Evolutionary conservation across 2,329 filamentous ascomycete species (phyloP), one percentile per base, ranked within the genome.

Genomic region (Dactylellina haptotyla): DNA sequence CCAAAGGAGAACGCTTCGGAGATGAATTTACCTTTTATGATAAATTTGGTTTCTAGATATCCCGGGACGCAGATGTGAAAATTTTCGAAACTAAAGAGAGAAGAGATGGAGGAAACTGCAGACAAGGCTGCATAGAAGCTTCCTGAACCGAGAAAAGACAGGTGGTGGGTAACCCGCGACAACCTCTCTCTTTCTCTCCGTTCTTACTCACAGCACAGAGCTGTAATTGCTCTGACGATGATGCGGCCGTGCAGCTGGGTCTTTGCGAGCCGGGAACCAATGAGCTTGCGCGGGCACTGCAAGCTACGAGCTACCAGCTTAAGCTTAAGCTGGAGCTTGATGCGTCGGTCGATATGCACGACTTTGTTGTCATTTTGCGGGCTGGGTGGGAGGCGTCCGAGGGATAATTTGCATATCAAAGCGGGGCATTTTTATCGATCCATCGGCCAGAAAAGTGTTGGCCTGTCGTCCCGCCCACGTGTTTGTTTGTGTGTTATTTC

Each of bases 81-180:
- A 25, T 54, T 54, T 54, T 54, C 18, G 16, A 50, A 32, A 26
- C 50, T 54, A n/a, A 53, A n/a, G 57, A 39, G 34, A 46, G 63
- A 57, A 69, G 53, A 57, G 43, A 71, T 56, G 61, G 23, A 32
- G 50, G 26, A 41, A 23, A 45, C 37, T 50, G 62, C 62, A 66
- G 61, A 48, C 16, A 53, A 41, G 62, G 62, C 51, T 72, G 67
- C 67, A 65, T 72, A 54, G 67, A 72, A 72, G 53, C 67, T 72
- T 72, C 67, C 39, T 72, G 67, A 72, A 72, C 25, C 16, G 56
- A 59, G n/a, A n/a, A 48, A 59, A 41, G 48, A 59, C 56, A 48
- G 43, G 56, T 59, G 56, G 56, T 59, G 41, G 39, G 25, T 28
- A 45, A 30, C n/a, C 23, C 25, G 54, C 10, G 14, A 46, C 32